Conservation (phyloP, 768 basidiomycete species). For the Kwoniella botswanensis region DNA sequence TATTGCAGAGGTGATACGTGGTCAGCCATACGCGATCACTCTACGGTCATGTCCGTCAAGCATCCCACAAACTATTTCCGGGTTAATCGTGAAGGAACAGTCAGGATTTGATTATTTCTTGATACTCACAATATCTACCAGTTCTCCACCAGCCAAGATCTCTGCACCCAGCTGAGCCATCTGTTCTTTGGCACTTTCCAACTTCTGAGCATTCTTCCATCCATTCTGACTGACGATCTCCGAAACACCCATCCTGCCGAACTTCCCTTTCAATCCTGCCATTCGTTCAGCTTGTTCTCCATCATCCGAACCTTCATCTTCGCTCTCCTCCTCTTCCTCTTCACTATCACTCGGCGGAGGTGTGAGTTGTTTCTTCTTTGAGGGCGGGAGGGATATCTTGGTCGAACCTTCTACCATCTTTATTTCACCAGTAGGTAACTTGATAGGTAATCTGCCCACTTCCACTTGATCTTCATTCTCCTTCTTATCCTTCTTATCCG, state of each 20-base stretch:
- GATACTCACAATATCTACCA: constrained; percentile 72
- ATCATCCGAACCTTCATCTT: constrained; percentile 47
- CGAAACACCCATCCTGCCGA: constrained; percentile 55
- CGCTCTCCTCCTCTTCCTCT: constrained; percentile 39
- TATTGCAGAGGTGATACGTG: constrained; percentile 54
- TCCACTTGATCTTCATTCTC: constrained; percentile 46
- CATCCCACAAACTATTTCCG: not conserved
- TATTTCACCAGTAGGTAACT: constrained; percentile 78
- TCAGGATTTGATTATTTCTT: not conserved
- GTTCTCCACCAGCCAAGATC: constrained; percentile 88
- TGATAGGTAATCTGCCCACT: constrained; percentile 72
- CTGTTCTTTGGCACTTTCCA: constrained; percentile 87
- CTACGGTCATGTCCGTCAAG: not conserved
- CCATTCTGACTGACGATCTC: constrained; percentile 52
- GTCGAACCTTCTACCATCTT: constrained; percentile 60
- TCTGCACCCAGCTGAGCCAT: constrained; percentile 93
- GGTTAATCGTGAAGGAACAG: not conserved
- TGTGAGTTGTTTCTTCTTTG: constrained; percentile 34
- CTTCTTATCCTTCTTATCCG: constrained; percentile 13
- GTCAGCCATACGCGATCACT: not conserved
- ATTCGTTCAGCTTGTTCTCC: constrained; percentile 47
- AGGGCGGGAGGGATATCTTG: constrained; percentile 43
- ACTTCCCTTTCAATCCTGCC: constrained; percentile 51
- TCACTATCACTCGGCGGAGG: constrained; percentile 32
- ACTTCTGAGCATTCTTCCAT: constrained; percentile 59